Evolutionary conservation across 176 grass and related monocot species (phyloP), one percentile per base, ranked within the genome.

Genomic region (Oryza rufipogon): DNA sequence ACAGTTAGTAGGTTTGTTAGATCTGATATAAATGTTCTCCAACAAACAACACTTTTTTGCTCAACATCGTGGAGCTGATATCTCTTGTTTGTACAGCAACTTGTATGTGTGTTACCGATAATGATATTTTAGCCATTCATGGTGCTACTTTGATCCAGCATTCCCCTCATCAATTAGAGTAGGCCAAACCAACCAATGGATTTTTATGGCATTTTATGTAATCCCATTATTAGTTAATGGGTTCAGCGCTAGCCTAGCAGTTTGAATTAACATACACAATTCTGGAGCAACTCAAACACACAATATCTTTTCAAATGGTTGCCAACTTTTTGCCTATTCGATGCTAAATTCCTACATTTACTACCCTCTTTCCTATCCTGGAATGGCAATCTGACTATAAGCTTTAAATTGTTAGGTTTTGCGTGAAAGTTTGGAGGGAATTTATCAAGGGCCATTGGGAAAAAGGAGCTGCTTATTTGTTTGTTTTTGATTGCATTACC

Each of bases 91-190:
- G 72, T 84, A 39, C 7, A 30, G 45, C n/a, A 84, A 42, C 64
- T 77, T 47, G 14, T 49, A 68, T 76, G 22, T 84, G 32, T 36
- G 16, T 56, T 6, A 56, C 16, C 52, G 6, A 7, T 20, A 56
- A 26, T n/a, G 14, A 6, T 6, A 77, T 65, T 68, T 42, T 14
- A 76, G 66, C 42, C 46, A 70, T 54, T 54, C 11, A 66, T 17
- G 73, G 19, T 76, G 81, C 61, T 66, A 68, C 33, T 19, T 83
- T 69, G 14, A 77, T 84, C 48, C 42, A 47, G 33, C 33, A 83
- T 36, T 28, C 46, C 61, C 61, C 30, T 52, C 34, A 8, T 54
- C 12, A 66, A 39, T 48, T 66, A 22, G 11, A 75, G 14, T 8
- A 41, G 30, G 46, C 16, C 26, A 51, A 49, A 68, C 45, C 17